A percentile compares a stretch with the other conserved stretches of the same genome.
Evolutionary conservation across 23 red algal genomes (phyloP).

Genomic region (Gracilaria caudata): DNA sequence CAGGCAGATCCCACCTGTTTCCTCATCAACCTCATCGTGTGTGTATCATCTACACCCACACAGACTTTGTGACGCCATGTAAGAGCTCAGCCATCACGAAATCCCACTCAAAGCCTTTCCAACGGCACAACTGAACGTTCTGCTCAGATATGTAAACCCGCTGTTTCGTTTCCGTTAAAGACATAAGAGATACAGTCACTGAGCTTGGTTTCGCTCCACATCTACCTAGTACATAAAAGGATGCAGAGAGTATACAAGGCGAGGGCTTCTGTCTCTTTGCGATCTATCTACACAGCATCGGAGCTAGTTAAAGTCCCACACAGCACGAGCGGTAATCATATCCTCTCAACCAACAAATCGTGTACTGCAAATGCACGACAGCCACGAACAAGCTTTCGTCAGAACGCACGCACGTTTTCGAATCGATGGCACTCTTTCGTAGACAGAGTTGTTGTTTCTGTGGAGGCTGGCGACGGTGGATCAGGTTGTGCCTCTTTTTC

Average conservation of each 20-base stretch:
- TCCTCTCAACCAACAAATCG: neutral
- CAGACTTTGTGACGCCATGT: neutral
- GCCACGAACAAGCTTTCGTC: neutral
- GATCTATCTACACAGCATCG: neutral
- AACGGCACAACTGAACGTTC: neutral
- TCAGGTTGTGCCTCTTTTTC: slow-evolving; percentile 66
- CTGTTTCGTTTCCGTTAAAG: neutral
- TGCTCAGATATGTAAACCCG: neutral
- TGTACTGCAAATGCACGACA: neutral
- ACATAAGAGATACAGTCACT: neutral
- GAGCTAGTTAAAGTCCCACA: neutral
- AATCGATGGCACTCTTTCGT: slow-evolving; percentile 50
- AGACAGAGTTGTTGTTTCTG: slow-evolving; percentile 60
- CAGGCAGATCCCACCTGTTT: neutral
- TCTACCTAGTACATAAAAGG: neutral
- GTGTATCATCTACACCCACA: neutral
- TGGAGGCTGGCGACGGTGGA: slow-evolving; percentile 74
- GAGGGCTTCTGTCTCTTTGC: neutral
- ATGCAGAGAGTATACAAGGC: neutral
- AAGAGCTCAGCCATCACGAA: neutral
- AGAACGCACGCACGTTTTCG: neutral
- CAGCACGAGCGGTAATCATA: neutral
- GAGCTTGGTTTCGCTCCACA: neutral
- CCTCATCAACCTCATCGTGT: neutral
- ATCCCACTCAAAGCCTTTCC: neutral